phyloP scores from a whole-genome alignment of 106 monocot species.

The Narthecium ossifragum region DNA sequence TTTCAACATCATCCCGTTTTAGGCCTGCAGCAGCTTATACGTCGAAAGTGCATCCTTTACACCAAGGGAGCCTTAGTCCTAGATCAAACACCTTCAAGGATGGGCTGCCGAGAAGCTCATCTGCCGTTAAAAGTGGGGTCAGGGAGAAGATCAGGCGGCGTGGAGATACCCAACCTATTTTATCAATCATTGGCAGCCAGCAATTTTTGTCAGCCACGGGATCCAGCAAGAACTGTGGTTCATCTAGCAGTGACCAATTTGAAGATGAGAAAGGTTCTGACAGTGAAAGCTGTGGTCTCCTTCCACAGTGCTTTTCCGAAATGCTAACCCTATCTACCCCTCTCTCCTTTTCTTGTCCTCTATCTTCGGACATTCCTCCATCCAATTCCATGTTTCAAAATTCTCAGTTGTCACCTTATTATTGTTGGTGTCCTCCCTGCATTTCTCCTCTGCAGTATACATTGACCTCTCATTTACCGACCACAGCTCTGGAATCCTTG shows the following conservation, averaged over 20 bases:
- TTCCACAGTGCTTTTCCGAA: constrained; percentile 8
- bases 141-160: constrained; percentile 31
- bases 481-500: constrained; percentile 23
- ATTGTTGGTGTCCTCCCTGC: constrained; percentile 84
- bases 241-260: constrained; percentile 4
- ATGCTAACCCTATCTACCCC: constrained; percentile 13
- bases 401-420: constrained; percentile 65
- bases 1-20: constrained; percentile 19
- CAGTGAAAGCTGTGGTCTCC: constrained; percentile 8
- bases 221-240: too few species aligned
- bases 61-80: constrained; percentile 41
- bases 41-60: constrained; percentile 23
- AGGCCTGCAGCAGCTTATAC: constrained; percentile 12
- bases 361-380: constrained; percentile 17
- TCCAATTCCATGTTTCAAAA: constrained; percentile 9
- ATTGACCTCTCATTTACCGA: constrained; percentile 7
- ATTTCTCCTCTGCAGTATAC: constrained; percentile 36
- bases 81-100: constrained; percentile 57
- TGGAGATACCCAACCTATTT: constrained; percentile 22
- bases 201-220: too few species aligned
- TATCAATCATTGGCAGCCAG: too few species aligned
- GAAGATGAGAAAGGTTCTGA: constrained; percentile 10
- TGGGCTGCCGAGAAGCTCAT: constrained; percentile 12
- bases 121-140: constrained; percentile 11
- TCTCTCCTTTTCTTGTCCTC: constrained; percentile 21